A percentile compares a stretch with the other conserved stretches of the same genome.
These are phyloP conservation scores for Kazachstania taianensis DNA, from an alignment of 805 yeast genomes.

Conservation along the genomic window DNA sequence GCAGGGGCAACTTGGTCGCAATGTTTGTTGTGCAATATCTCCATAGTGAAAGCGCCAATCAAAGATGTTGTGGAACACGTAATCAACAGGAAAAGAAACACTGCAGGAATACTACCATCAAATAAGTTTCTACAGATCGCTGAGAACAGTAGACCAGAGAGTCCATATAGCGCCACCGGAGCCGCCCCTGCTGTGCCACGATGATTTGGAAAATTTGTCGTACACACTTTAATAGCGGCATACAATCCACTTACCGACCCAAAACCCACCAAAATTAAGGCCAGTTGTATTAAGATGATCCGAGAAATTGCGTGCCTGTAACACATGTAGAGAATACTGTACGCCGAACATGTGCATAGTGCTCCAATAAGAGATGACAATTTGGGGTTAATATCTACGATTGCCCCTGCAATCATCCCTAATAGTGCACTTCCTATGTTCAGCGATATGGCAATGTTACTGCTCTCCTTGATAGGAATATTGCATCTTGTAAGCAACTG, in stretches of 20 bases:
- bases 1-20: neutral
- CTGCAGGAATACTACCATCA: slow-evolving; percentile 41
- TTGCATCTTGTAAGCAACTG: slow-evolving; percentile 50
- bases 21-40: neutral
- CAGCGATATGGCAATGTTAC: slow-evolving; percentile 51
- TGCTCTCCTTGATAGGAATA: slow-evolving; percentile 50
- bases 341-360: slow-evolving; percentile 43
- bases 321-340: slow-evolving; percentile 38
- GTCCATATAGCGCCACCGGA: slow-evolving; percentile 60
- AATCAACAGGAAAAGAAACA: slow-evolving; percentile 45
- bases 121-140: slow-evolving; percentile 45
- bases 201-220: slow-evolving; percentile 56
- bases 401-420: slow-evolving; percentile 60
- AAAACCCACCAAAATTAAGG: slow-evolving; percentile 48
- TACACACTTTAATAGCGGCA: slow-evolving; percentile 41
- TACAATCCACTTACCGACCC: slow-evolving; percentile 55
- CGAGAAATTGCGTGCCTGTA: slow-evolving; percentile 34
- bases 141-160: slow-evolving; percentile 60
- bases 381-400: slow-evolving; percentile 50
- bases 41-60: slow-evolving; percentile 23
- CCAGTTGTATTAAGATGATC: slow-evolving; percentile 35
- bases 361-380: slow-evolving; percentile 47
- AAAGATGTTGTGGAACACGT: slow-evolving; percentile 34
- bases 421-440: slow-evolving; percentile 59
- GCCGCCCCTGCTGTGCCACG: slow-evolving; percentile 62